These are phyloP conservation scores for Solanum stenotomum DNA, from an alignment of 257 asterid genomes.

Conservation along the genomic window DNA sequence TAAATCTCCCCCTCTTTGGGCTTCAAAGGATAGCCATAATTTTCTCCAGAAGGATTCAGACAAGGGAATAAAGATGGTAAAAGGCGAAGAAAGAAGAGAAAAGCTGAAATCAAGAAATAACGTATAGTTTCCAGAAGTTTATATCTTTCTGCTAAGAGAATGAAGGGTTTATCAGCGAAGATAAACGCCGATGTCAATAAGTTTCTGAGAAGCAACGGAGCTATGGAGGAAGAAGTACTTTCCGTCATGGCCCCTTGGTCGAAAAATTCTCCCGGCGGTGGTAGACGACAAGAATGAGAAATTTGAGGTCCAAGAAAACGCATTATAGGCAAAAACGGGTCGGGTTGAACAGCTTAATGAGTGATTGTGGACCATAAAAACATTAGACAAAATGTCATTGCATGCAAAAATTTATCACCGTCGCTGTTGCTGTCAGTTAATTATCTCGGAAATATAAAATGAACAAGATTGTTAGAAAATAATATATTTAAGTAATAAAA, in stretches of 20 bases:
- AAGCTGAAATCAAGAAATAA: slow-evolving; percentile 24
- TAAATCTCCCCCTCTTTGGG: slow-evolving; percentile 1
- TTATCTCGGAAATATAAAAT: background rate
- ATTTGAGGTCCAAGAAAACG: background rate
- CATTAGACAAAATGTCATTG: background rate
- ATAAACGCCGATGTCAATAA: slow-evolving; percentile 32
- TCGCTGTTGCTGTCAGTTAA: background rate
- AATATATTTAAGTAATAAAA: background rate
- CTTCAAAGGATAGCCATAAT: slow-evolving; percentile 5
- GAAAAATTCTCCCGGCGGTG: slow-evolving; percentile 15
- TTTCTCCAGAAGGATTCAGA: slow-evolving; percentile 5
- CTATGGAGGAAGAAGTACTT: slow-evolving; percentile 16
- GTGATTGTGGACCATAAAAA: background rate
- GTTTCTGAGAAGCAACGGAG: slow-evolving; percentile 49
- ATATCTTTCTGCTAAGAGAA: slow-evolving; percentile 22
- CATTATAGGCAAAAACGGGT: background rate
- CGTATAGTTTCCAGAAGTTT: slow-evolving; percentile 34
- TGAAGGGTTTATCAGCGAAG: slow-evolving; percentile 42
- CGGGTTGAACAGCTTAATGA: background rate
- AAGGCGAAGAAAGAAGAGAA: slow-evolving; percentile 50
- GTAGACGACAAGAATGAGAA: background rate
- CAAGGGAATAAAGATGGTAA: slow-evolving; percentile 41
- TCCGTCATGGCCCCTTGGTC: background rate
- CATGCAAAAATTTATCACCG: background rate
- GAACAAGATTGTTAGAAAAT: background rate